These are phyloP conservation scores for Thozetella sp. DNA, from an alignment of 495 filamentous ascomycete species.

Conservation along the genomic window DNA sequence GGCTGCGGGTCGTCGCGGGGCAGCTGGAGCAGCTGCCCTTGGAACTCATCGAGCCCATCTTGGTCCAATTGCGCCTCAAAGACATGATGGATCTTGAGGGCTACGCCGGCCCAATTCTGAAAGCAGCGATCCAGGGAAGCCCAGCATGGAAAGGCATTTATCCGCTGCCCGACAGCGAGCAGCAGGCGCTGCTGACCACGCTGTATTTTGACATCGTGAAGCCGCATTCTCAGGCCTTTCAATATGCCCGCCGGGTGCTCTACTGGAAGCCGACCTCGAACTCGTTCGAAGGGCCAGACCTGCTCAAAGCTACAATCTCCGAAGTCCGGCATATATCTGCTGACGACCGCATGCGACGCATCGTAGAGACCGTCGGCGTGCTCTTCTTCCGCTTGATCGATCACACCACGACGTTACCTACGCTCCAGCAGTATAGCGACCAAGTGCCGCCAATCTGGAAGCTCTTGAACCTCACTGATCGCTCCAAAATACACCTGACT, in stretches of 20 bases:
- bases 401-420: not conserved
- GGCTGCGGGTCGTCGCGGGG: constrained; percentile 4
- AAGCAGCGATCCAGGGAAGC: constrained; percentile 6
- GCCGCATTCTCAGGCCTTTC: too few relatives aligned
- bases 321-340: not conserved
- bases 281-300: too few relatives aligned
- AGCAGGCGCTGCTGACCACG: constrained; percentile 8
- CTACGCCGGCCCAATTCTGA: not conserved
- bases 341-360: not conserved
- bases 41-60: constrained; percentile 19
- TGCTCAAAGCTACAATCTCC: not conserved
- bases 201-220: constrained; percentile 7
- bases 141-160: constrained; percentile 11
- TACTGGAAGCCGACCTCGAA: too few relatives aligned
- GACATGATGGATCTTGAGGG: constrained; percentile 11
- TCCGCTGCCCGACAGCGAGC: constrained; percentile 2
- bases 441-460: not conserved
- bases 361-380: not conserved
- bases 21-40: constrained; percentile 19
- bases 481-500: not conserved
- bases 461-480: not conserved
- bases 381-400: not conserved
- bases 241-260: too few relatives aligned
- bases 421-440: not conserved
- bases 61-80: constrained; percentile 11